Percentiles rank a stretch among this genome's conserved stretches.
Conservation (phyloP, 768 basidiomycete species). For the Thelephora aurantiotincta region DNA sequence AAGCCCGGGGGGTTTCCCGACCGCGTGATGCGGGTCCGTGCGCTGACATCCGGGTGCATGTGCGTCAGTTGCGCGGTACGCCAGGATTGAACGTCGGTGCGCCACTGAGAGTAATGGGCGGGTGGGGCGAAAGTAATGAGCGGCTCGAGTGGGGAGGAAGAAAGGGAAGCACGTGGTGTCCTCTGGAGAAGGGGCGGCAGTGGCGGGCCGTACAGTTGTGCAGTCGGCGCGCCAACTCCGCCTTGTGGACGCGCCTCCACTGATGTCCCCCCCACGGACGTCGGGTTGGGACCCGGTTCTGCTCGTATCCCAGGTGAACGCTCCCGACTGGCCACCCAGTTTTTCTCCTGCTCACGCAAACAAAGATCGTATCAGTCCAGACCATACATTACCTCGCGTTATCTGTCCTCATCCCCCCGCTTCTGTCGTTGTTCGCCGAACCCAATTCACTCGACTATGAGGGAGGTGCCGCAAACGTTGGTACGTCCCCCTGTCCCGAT, state of each 20-base stretch:
- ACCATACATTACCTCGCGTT: constrained; percentile 89
- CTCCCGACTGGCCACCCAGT: neutral
- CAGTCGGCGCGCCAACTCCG: no score
- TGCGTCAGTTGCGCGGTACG: no score
- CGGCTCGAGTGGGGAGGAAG: no score
- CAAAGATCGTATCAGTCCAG: constrained; percentile 85
- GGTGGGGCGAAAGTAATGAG: no score
- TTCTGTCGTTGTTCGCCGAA: constrained; percentile 66
- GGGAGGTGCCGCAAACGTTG: constrained; percentile 69
- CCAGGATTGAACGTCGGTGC: no score
- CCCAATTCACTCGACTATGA: constrained; percentile 55
- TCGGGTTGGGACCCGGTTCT: constrained; percentile 82
- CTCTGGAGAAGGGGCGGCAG: no score
- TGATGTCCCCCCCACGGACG: constrained; percentile 25
- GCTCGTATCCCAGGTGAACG: constrained; percentile 68
- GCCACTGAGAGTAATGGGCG: no score
- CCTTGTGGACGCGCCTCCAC: neutral
- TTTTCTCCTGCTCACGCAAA: neutral
- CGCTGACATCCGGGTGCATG: no score
- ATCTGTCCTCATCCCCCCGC: constrained; percentile 65
- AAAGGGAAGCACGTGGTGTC: no score
- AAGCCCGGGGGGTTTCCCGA: no score
- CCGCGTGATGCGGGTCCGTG: no score
- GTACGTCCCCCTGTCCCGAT: constrained; percentile 24
- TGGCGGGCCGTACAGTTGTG: no score